Conservation (phyloP, 2,329 filamentous ascomycete species). For the Phaeosphaeria sp. region DNA sequence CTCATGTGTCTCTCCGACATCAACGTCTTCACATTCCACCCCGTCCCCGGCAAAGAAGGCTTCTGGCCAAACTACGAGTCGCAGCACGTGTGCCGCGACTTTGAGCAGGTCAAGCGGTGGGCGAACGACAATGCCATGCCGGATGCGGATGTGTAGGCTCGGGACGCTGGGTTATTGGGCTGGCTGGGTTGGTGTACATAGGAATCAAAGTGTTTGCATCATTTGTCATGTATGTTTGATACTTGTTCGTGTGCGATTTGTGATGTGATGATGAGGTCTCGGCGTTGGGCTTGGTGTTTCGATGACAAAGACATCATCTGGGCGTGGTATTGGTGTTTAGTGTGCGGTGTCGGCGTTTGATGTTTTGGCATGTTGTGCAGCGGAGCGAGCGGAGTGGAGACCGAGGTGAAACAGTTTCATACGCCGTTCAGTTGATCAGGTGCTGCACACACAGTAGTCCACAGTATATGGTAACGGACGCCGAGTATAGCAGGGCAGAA, state of each 20-base stretch:
- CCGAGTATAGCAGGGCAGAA: background rate
- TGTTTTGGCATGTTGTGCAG: background rate
- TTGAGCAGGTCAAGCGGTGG: conserved; percentile 43
- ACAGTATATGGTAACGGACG: too few relatives aligned
- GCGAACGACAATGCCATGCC: conserved; percentile 43
- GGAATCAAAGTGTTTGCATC: too few relatives aligned
- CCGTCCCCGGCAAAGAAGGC: conserved; percentile 25
- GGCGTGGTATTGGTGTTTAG: too few relatives aligned
- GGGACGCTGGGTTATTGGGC: too few relatives aligned
- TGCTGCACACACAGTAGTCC: background rate
- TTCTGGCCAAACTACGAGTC: conserved; percentile 42
- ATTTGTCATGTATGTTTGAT: background rate
- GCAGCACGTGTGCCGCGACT: conserved; percentile 43
- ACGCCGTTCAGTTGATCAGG: background rate
- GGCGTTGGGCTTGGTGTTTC: background rate
- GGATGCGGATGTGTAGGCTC: conserved; percentile 24
- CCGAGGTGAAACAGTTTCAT: background rate
- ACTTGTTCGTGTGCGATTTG: background rate
- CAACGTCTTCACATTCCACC: conserved; percentile 45
- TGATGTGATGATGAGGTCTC: background rate
- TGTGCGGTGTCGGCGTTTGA: background rate
- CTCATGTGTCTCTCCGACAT: conserved; percentile 46
- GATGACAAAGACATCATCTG: too few relatives aligned
- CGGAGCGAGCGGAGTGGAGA: too few relatives aligned
- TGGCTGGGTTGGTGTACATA: too few relatives aligned